A percentile compares a stretch with the other conserved stretches of the same genome.
phyloP scores from a whole-genome alignment of 768 basidiomycete species.

The Pleurotus giganteus region DNA sequence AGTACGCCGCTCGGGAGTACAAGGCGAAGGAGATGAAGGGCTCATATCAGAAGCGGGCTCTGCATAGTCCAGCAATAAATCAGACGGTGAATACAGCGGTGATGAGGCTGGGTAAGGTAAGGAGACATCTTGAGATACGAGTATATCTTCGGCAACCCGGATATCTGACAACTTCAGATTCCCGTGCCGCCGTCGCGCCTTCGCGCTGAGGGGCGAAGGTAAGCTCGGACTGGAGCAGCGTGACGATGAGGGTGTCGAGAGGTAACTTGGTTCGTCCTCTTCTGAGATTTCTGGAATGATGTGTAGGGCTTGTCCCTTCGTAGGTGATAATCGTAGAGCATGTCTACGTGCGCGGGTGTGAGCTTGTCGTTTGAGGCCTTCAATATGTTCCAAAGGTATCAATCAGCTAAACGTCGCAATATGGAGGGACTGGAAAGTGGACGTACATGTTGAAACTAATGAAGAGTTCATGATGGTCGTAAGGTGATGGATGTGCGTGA shows the following conservation, averaged over 20 bases:
- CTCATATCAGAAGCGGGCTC: too few species aligned
- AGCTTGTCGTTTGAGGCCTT: not conserved
- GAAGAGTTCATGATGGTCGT: not conserved
- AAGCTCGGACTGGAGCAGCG: not conserved
- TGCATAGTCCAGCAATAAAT: not conserved
- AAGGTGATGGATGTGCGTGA: not conserved
- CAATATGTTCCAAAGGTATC: not conserved
- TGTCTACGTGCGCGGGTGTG: not conserved
- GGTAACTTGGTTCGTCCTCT: not conserved
- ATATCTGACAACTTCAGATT: conserved; percentile 3
- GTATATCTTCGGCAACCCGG: not conserved
- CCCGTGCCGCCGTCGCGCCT: not conserved
- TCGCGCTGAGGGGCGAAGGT: not conserved
- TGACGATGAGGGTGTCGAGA: not conserved
- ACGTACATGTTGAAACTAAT: not conserved
- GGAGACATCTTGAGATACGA: not conserved
- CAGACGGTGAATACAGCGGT: conserved; percentile 1
- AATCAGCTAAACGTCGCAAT: not conserved
- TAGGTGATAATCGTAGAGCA: not conserved
- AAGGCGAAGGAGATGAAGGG: not conserved
- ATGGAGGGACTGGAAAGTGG: not conserved
- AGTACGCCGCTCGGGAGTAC: not conserved
- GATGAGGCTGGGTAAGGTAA: not conserved
- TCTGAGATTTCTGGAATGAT: conserved; percentile 7
- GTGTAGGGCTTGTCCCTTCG: not conserved